Conservation (phyloP, 176 grass and related monocot species). For the Raddia distichophylla region DNA sequence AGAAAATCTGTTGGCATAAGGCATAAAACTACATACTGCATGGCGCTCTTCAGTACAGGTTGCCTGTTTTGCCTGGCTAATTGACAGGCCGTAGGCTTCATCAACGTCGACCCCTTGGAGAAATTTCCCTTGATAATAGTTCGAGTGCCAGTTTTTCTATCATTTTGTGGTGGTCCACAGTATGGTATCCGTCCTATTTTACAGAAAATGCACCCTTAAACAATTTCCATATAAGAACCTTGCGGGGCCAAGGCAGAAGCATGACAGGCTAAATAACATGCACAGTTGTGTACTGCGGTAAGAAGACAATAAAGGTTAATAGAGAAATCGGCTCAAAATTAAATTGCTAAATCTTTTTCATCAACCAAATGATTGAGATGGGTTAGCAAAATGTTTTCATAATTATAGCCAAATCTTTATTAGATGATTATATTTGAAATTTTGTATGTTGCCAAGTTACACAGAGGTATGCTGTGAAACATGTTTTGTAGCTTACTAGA, state of each 20-base stretch:
- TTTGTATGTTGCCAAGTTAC: not conserved
- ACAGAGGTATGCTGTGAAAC: not conserved
- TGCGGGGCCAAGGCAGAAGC: not conserved
- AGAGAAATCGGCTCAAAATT: not conserved
- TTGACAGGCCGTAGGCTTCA: slow-evolving; percentile 93
- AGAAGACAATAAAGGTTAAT: not conserved
- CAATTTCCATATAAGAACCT: not conserved
- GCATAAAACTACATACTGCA: slow-evolving; percentile 44
- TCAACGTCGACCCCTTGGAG: slow-evolving; percentile 68
- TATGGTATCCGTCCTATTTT: slow-evolving; percentile 46
- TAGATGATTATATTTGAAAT: not conserved
- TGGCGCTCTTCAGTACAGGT: slow-evolving; percentile 34
- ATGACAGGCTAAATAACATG: slow-evolving; percentile 13
- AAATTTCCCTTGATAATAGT: slow-evolving; percentile 44
- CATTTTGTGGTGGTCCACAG: slow-evolving; percentile 34
- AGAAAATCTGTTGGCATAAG: slow-evolving; percentile 8
- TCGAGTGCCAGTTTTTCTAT: slow-evolving; percentile 32
- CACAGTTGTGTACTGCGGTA: not conserved
- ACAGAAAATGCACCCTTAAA: slow-evolving; percentile 23
- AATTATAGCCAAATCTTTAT: not conserved
- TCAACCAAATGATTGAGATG: not conserved
- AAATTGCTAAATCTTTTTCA: not conserved
- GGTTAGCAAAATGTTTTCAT: not conserved
- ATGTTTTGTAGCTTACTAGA: not conserved
- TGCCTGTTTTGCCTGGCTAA: slow-evolving; percentile 70